Evolutionary conservation across 768 basidiomycete genomes (phyloP).

Genomic region (Mycena belliarum): DNA sequence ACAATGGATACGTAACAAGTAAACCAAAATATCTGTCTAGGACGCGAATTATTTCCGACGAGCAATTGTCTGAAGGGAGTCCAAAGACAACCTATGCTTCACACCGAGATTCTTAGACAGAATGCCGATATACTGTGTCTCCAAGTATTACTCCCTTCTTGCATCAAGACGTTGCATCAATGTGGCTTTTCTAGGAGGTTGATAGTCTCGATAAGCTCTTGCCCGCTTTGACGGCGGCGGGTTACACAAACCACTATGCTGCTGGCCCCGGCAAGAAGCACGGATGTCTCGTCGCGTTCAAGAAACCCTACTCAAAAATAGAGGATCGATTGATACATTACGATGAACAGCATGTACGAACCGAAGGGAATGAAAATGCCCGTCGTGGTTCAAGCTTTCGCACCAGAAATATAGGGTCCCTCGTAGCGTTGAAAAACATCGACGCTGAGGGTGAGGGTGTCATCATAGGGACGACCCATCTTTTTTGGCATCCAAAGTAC

Average conservation of each 20-base stretch:
- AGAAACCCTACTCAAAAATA: constrained; percentile 49
- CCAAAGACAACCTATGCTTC: constrained; percentile 75
- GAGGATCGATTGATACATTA: constrained; percentile 59
- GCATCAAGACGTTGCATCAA: not conserved
- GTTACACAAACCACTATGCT: constrained; percentile 66
- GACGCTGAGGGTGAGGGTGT: constrained; percentile 51
- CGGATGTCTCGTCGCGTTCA: constrained; percentile 83
- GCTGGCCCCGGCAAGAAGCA: constrained; percentile 78
- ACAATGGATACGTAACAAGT: not conserved
- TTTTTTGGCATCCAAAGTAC: constrained; percentile 94
- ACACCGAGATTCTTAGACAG: constrained; percentile 70
- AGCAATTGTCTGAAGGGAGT: constrained; percentile 79
- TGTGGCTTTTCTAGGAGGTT: constrained; percentile 64
- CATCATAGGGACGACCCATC: constrained; percentile 84
- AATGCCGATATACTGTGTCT: constrained; percentile 84
- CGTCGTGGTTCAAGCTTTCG: constrained; percentile 60
- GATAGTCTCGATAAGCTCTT: constrained; percentile 76
- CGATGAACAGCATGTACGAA: constrained; percentile 61
- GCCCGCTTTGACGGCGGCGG: constrained; percentile 62
- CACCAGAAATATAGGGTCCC: constrained; percentile 79
- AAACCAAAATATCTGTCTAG: constrained; percentile 34
- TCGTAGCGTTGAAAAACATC: constrained; percentile 63
- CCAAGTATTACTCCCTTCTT: constrained; percentile 52
- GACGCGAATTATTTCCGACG: constrained; percentile 80
- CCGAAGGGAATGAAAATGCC: constrained; percentile 32